Base-by-base conservation (phyloP, 177 flowering plant genomes). In the Vitis hybrid region DNA sequence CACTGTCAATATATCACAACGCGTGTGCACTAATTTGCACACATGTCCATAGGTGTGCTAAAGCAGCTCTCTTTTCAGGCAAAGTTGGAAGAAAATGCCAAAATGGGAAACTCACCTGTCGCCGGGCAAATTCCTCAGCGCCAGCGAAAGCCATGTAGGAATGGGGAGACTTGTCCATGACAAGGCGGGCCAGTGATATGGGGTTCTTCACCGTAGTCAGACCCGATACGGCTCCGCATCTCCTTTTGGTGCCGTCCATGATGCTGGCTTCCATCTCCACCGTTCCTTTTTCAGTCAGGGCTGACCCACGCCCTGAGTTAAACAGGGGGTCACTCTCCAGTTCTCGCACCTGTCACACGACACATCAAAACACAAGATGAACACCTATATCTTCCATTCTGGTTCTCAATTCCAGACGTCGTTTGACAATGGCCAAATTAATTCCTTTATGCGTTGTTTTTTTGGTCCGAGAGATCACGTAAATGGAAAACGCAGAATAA, bases 251-350 rank as follows among this genome's bases (percentile, higher is more conserved):
- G 2, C 99, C 98, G 54, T 96, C 97, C 99, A 93, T 96, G 51
- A 96, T 93, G 79, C 94, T 89, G 1, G 98, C 98, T 72, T 96
- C 98, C 98, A 96, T 96, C 86, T 96, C 99, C 75, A 84, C 99
- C 80, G 92, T 93, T 50, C 97, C 98, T 30, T 86, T 84, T 73
- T 72, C 93, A 13, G 99, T 90, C 55, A 96, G 79, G 2, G 95
- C 97, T 0, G 99, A 91, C 76, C 99, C 98, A 55, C 97, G 90
- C 17, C 99, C 99, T 0, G 98, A 89, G 67, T 95, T 95, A 74
- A 95, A 95, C n/a, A 91, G 14, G 0, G 98, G 98, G 76, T 93
- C 94, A 3, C 80, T 84, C 67, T 95, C 99, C 74, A 95, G 65
- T 75, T 95, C 98, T 34, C 94, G 74, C n/a, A 95, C 97, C 98